A percentile compares a stretch with the other conserved stretches of the same genome.
Conservation (phyloP, 2,329 filamentous ascomycete species). For the Atkinsonella hypoxylon region DNA sequence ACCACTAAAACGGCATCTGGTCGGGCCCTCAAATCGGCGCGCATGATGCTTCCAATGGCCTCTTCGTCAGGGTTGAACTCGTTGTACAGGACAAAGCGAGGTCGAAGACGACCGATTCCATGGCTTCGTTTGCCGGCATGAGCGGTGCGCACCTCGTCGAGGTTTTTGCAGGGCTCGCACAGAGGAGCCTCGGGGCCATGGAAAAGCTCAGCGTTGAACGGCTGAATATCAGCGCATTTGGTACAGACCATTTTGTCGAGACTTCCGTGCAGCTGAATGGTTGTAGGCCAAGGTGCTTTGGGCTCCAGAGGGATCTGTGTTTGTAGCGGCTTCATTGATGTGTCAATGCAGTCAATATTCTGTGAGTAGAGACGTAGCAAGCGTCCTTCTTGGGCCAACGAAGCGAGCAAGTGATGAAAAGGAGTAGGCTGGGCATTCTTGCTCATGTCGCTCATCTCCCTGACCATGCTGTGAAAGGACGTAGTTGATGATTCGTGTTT, state of each 20-base stretch:
- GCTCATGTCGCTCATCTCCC: constrained; percentile 70
- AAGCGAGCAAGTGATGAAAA: constrained; percentile 90
- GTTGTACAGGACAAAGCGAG: constrained; percentile 93
- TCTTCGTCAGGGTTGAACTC: constrained; percentile 95
- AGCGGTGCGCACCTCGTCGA: constrained; percentile 63
- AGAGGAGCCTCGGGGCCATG: constrained; percentile 72
- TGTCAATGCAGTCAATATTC: constrained; percentile 94
- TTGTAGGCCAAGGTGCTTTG: constrained; percentile 86
- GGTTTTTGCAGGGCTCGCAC: constrained; percentile 61
- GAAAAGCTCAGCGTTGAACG: constrained; percentile 71
- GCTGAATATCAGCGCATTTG: constrained; percentile 68
- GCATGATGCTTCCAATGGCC: constrained; percentile 84
- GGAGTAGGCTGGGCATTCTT: constrained; percentile 67
- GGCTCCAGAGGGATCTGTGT: constrained; percentile 70
- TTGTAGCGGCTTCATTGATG: constrained; percentile 62
- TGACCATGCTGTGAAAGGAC: constrained; percentile 93
- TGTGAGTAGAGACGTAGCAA: constrained; percentile 87
- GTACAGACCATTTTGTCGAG: constrained; percentile 94
- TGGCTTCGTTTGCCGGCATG: constrained; percentile 81
- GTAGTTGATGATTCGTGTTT: constrained; percentile 80
- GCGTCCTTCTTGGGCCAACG: constrained; percentile 75
- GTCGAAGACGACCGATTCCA: constrained; percentile 78
- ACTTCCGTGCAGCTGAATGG: constrained; percentile 87
- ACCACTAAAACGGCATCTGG: constrained; percentile 92
- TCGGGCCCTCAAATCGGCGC: constrained; percentile 69